A percentile compares a stretch with the other conserved stretches of the same genome.
Conservation (phyloP, 192 early-diverging fungal species). For the Coemansia sp. region DNA sequence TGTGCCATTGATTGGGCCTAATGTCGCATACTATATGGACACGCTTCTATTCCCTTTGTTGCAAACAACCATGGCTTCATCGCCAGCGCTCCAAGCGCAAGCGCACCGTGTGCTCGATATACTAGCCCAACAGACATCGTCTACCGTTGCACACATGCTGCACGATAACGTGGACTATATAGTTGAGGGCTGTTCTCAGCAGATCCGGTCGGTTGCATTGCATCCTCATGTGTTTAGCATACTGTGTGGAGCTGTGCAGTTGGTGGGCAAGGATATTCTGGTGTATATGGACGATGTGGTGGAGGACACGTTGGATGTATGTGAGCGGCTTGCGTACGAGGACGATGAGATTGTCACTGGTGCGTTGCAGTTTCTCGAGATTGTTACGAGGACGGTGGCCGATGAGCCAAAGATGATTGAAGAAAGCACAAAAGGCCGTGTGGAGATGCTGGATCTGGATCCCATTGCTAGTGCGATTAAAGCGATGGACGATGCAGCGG, state of each 20-base stretch:
- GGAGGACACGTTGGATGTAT: constrained; percentile 48
- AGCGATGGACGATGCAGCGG: constrained; percentile 22
- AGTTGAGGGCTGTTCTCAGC: constrained; percentile 41
- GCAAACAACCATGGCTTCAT: constrained; percentile 8
- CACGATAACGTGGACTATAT: constrained; percentile 45
- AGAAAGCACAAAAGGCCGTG: neutral
- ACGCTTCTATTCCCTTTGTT: constrained; percentile 43
- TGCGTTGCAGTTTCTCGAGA: constrained; percentile 36
- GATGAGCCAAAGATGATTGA: neutral
- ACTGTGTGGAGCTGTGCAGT: constrained; percentile 22
- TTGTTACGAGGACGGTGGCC: constrained; percentile 27
- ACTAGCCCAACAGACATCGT: constrained; percentile 15
- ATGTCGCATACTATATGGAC: constrained; percentile 37
- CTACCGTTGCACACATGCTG: constrained; percentile 26
- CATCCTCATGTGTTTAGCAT: constrained; percentile 33
- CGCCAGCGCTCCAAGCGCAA: constrained; percentile 24
- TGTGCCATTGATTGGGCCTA: constrained; percentile 20
- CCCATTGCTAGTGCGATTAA: constrained; percentile 22
- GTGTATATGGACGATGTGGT: constrained; percentile 48
- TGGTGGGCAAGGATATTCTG: constrained; percentile 32
- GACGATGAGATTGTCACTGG: constrained; percentile 9
- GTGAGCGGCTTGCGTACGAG: constrained; percentile 21
- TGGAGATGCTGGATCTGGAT: constrained; percentile 10
- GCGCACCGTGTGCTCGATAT: constrained; percentile 16
- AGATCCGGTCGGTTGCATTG: constrained; percentile 34